Evolutionary conservation across 768 basidiomycete species (phyloP).

Genomic region (Dendrothele bispora): DNA sequence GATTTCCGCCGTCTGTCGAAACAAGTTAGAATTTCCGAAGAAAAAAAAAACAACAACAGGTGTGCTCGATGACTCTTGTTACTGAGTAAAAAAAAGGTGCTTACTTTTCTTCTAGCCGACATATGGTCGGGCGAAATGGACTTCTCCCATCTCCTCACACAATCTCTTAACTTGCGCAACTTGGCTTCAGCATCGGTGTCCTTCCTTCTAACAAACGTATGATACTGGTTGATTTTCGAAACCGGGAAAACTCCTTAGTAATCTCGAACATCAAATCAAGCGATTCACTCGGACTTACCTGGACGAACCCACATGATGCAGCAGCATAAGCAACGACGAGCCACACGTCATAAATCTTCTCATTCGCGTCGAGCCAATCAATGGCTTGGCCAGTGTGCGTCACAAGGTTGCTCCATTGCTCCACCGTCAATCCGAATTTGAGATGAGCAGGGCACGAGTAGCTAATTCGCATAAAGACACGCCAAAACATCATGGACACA

Average conservation of each 20-base stretch:
- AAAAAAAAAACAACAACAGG: conserved; percentile 9
- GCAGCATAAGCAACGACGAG: conserved; percentile 84
- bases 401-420: conserved; percentile 77
- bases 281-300: conserved; percentile 64
- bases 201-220: conserved; percentile 86
- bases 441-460: conserved; percentile 89
- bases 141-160: conserved; percentile 84
- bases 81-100: conserved; percentile 20
- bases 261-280: conserved; percentile 4
- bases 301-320: conserved; percentile 87
- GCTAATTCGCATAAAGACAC: conserved; percentile 97
- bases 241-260: no score
- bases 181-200: conserved; percentile 74
- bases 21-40: no score
- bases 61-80: conserved; percentile 7
- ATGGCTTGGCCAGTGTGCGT: conserved; percentile 76
- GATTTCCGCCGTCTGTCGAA: conserved; percentile 80
- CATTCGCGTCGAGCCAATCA: conserved; percentile 86
- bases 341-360: conserved; percentile 84
- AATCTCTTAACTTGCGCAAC: conserved; percentile 79
- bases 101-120: conserved; percentile 87
- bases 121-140: conserved; percentile 90
- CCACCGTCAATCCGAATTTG: conserved; percentile 80
- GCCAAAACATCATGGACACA: conserved; percentile 96
- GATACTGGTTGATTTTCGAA: conserved; percentile 77